phyloP scores from a whole-genome alignment of 1,284 basidiomycete species.

The Lignosus rhinocerotis region DNA sequence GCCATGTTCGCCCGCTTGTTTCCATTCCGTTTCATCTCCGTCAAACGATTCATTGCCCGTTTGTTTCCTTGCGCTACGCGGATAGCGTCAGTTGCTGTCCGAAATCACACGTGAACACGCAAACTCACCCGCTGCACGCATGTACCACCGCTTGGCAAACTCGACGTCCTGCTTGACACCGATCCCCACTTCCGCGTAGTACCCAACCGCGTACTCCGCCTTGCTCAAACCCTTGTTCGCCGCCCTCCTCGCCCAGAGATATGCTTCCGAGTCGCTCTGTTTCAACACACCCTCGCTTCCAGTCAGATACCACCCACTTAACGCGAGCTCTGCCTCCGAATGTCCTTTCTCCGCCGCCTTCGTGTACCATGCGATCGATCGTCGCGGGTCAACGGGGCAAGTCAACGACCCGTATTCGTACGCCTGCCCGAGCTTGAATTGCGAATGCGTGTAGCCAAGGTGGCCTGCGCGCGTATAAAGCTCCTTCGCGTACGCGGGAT shows the following conservation, averaged over 20 bases:
- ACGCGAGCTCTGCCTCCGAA: slow-evolving; percentile 90
- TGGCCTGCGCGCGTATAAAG: slow-evolving; percentile 93
- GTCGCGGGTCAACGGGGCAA: slow-evolving; percentile 90
- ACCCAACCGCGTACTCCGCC: slow-evolving; percentile 95
- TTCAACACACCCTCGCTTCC: slow-evolving; percentile 95
- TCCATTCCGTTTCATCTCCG: slow-evolving; percentile 85
- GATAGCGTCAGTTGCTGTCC: background rate
- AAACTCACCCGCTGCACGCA: slow-evolving; percentile 89
- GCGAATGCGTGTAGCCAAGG: slow-evolving; percentile 90
- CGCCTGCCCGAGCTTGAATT: slow-evolving; percentile 94
- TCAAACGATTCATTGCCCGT: slow-evolving; percentile 91
- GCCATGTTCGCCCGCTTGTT: slow-evolving; percentile 71
- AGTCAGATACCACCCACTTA: slow-evolving; percentile 97
- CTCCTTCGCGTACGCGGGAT: slow-evolving; percentile 82
- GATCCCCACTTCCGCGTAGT: slow-evolving; percentile 98
- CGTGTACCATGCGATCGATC: slow-evolving; percentile 98
- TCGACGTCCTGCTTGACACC: slow-evolving; percentile 96
- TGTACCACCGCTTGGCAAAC: slow-evolving; percentile 98
- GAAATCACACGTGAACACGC: background rate
- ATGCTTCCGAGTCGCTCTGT: slow-evolving; percentile 97
- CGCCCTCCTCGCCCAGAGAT: slow-evolving; percentile 92
- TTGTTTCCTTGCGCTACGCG: slow-evolving; percentile 87
- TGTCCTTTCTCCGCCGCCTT: slow-evolving; percentile 96
- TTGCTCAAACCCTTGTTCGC: slow-evolving; percentile 93
- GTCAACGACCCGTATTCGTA: slow-evolving; percentile 92